phyloP scores from a whole-genome alignment of 2,329 filamentous ascomycete species.

The Dactylellina haptotyla region DNA sequence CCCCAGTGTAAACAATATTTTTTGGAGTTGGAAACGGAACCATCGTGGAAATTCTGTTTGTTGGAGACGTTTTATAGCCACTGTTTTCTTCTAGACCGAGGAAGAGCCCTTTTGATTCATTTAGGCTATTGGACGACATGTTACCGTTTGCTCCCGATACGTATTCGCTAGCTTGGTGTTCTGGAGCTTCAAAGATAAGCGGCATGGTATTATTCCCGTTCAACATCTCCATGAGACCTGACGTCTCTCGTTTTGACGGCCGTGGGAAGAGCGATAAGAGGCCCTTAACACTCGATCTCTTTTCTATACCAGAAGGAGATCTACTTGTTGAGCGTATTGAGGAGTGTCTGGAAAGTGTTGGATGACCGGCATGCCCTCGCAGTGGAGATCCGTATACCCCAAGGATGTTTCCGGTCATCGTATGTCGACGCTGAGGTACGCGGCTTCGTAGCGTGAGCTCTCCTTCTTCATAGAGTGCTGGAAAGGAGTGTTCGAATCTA shows the following conservation, averaged over 20 bases:
- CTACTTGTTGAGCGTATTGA: conserved; percentile 1
- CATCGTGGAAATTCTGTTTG: background rate
- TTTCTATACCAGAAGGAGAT: background rate
- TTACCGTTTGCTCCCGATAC: no score
- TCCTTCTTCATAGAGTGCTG: background rate
- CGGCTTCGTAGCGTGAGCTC: background rate
- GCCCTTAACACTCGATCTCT: conserved; percentile 1
- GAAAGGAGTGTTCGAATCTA: background rate
- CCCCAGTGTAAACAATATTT: background rate
- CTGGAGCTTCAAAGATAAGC: conserved; percentile 15
- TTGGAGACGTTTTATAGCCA: background rate
- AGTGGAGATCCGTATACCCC: background rate
- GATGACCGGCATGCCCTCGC: background rate
- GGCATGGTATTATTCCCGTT: conserved; percentile 20
- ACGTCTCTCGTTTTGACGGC: conserved; percentile 20
- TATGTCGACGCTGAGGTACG: conserved; percentile 33
- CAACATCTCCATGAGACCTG: conserved; percentile 11
- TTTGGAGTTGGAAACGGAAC: background rate
- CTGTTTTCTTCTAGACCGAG: background rate
- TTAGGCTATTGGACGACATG: conserved; percentile 1
- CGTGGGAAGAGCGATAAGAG: conserved; percentile 28
- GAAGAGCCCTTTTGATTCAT: background rate
- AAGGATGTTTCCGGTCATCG: conserved; percentile 29
- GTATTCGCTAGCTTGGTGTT: background rate
- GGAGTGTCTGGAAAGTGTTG: conserved; percentile 3